Conservation (phyloP, 2,329 filamentous ascomycete species). For the Penicillium sp. region DNA sequence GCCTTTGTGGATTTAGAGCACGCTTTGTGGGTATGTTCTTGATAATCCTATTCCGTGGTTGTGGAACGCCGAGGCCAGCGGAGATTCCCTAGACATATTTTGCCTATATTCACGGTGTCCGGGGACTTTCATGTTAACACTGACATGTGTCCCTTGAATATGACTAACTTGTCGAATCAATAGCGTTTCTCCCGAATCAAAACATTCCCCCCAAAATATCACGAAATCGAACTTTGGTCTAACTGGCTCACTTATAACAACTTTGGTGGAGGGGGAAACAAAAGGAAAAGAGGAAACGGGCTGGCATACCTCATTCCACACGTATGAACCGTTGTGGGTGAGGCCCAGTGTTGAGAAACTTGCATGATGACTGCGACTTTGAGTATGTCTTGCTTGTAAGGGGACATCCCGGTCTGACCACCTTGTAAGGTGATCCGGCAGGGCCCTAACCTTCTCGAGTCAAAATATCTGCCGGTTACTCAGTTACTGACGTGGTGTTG, state of each 20-base stretch:
- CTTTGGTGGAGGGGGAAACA: constrained; percentile 15
- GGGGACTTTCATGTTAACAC: background rate
- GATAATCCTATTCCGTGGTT: constrained; percentile 17
- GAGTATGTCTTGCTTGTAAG: constrained; percentile 39
- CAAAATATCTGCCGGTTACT: constrained; percentile 27
- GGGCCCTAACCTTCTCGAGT: constrained; percentile 9
- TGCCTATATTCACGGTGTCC: background rate
- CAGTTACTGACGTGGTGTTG: constrained; percentile 38
- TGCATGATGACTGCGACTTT: constrained; percentile 45
- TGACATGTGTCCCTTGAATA: background rate
- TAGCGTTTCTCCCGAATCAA: constrained; percentile 4
- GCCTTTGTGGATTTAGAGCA: constrained; percentile 16
- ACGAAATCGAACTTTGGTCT: background rate
- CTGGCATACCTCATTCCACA: constrained; percentile 17
- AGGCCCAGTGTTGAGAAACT: constrained; percentile 28
- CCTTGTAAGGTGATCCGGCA: constrained; percentile 11
- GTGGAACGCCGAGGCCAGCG: constrained; percentile 13
- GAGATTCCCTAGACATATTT: constrained; percentile 4
- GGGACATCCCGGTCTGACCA: constrained; percentile 13
- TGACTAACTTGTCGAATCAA: constrained; percentile 3
- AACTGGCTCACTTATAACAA: constrained; percentile 11
- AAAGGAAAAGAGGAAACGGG: constrained; percentile 18
- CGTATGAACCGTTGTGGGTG: constrained; percentile 27
- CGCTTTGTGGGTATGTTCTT: constrained; percentile 25
- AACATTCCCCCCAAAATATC: constrained; percentile 5